phyloP scores from a whole-genome alignment of 1,284 basidiomycete genomes.

The Singerocomus inundabilis region DNA sequence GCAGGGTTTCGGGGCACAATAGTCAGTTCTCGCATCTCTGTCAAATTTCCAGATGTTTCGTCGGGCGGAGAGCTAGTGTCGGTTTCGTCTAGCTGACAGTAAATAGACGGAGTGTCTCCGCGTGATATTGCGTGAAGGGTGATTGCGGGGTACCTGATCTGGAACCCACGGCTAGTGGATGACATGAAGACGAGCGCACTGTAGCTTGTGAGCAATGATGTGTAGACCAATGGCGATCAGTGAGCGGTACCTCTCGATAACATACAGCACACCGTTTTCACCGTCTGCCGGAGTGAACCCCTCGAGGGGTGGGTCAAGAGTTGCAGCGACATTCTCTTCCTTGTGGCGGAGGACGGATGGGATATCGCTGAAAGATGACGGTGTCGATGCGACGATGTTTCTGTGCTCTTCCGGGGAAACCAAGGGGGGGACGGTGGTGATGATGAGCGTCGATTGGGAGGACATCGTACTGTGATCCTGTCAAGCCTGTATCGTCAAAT shows the following conservation, averaged over 20 bases:
- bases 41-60: conserved; percentile 35
- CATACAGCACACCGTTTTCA: conserved; percentile 65
- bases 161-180: conserved; percentile 64
- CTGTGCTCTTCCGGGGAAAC: conserved; percentile 71
- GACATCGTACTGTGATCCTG: conserved; percentile 4
- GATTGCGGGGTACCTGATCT: conserved; percentile 80
- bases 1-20: conserved; percentile 61
- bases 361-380: conserved; percentile 76
- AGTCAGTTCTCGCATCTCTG: conserved; percentile 72
- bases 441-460: conserved; percentile 22
- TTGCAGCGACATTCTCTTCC: conserved; percentile 64
- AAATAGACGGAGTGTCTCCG: conserved; percentile 65
- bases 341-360: conserved; percentile 75
- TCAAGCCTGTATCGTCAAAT: not conserved
- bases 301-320: conserved; percentile 65
- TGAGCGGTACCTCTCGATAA: conserved; percentile 71
- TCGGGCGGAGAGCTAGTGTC: conserved; percentile 28
- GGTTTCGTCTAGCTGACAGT: conserved; percentile 85
- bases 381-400: conserved; percentile 68
- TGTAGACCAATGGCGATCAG: conserved; percentile 18
- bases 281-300: conserved; percentile 51
- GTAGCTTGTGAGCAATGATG: conserved; percentile 25
- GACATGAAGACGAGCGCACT: conserved; percentile 82
- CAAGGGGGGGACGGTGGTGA: conserved; percentile 52
- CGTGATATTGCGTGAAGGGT: conserved; percentile 88